Evolutionary conservation across 306 rosid genomes (phyloP), one percentile per base, ranked within the genome.

Genomic region (Astragalus membranaceus): DNA sequence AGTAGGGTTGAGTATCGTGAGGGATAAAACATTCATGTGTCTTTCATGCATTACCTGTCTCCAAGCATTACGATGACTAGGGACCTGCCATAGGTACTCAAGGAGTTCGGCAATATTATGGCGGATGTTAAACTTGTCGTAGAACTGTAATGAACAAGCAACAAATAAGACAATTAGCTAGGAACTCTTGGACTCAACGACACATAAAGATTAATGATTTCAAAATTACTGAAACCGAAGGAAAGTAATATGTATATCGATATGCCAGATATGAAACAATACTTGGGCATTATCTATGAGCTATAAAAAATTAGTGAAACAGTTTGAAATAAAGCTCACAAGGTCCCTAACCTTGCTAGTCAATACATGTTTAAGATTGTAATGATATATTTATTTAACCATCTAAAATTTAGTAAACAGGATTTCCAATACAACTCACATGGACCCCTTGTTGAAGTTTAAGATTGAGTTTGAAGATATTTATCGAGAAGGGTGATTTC

Each of bases 61-160:
- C 99, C 99, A 95, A 37, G 99, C 95, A 85, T 88, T 95, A 30
- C 87, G 97, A 81, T 95, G 99, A 83, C 95, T 89, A 72, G 99
- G 99, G 70, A 95, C 97, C 79, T 89, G 96, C 97, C 99, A 95
- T 29, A 95, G 86, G 87, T 95, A 91, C 73, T 95, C 99, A 3
- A 95, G 99, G 78, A 95, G 97, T 64, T 95, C 99, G 3, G 99
- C 97, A 71, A 95, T 95, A 73, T 95, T 89, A 77, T 95, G 97
- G 47, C 99, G 99, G 76, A 95, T 95, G 84, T 89, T 95, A 75
- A 95, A 95, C 87, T 95, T 95, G 83, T 95, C 99, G 54, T 87
- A 95, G 72, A 95, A 95, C 99, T 95, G 91, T 79, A 82, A 79
- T 74, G 57, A 42, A 69, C 48, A 81, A 67, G 51, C 17, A 82